These are phyloP conservation scores for Moricandia arvensis DNA, from an alignment of 345 rosid genomes.

Conservation along the genomic window DNA sequence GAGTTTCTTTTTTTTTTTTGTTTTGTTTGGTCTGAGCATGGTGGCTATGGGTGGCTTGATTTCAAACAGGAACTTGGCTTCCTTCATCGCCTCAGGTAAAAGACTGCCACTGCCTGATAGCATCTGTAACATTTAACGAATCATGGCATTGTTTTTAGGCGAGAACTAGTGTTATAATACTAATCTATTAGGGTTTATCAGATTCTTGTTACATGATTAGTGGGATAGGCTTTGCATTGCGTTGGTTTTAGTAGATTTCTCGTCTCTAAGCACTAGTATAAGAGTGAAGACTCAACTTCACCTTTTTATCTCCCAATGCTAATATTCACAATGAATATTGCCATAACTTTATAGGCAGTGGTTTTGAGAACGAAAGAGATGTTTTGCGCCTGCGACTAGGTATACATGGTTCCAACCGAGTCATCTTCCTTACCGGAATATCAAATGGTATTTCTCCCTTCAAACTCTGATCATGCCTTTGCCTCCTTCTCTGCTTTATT, in stretches of 20 bases:
- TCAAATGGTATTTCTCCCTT: slow-evolving; percentile 30
- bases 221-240: background rate
- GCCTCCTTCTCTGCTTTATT: background rate
- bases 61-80: slow-evolving; percentile 61
- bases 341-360: slow-evolving; percentile 44
- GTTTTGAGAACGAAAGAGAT: slow-evolving; percentile 35
- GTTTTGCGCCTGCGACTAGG: slow-evolving; percentile 28
- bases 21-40: background rate
- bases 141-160: background rate
- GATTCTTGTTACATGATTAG: background rate
- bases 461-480: background rate
- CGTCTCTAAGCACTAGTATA: background rate
- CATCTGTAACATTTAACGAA: background rate
- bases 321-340: background rate
- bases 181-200: slow-evolving; percentile 1
- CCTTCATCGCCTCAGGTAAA: too few relatives aligned
- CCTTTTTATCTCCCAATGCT: background rate
- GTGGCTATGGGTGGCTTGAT: slow-evolving; percentile 75
- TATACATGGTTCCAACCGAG: slow-evolving; percentile 34
- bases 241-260: background rate
- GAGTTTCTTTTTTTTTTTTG: background rate
- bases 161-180: background rate
- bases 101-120: too few relatives aligned
- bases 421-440: slow-evolving; percentile 6
- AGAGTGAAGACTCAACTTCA: background rate